Evolutionary conservation across 2,329 filamentous ascomycete species (phyloP).

Genomic region (Stagonosporopsis chrysanthemi): DNA sequence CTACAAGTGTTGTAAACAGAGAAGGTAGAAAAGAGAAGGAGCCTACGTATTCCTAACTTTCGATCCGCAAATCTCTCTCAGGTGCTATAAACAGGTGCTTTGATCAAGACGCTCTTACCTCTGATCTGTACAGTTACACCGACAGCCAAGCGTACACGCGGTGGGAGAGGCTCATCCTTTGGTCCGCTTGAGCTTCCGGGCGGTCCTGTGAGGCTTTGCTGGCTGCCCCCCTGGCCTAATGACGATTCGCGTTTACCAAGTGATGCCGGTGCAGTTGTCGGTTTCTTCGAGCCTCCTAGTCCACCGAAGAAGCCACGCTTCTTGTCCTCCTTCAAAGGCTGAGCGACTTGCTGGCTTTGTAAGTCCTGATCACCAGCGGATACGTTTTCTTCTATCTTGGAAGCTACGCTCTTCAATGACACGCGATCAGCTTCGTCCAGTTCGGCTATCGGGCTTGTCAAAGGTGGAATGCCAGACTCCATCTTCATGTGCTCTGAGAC

Average conservation of each 20-base stretch:
- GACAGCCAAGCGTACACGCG: conserved; percentile 57
- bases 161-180: conserved; percentile 52
- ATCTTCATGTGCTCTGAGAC: conserved; percentile 82
- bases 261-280: conserved; percentile 35
- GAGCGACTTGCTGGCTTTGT: conserved; percentile 43
- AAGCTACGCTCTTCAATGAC: conserved; percentile 44
- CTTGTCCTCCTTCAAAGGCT: conserved; percentile 43
- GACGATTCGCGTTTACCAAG: conserved; percentile 52
- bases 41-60: background rate
- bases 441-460: conserved; percentile 53
- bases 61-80: conserved; percentile 24
- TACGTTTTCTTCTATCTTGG: conserved; percentile 39
- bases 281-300: conserved; percentile 50
- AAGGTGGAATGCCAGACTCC: conserved; percentile 65
- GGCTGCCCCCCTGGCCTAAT: conserved; percentile 48
- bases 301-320: conserved; percentile 56
- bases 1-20: conserved; percentile 10
- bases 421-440: conserved; percentile 54
- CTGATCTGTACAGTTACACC: conserved; percentile 58
- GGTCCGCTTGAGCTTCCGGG: conserved; percentile 51
- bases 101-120: conserved; percentile 58
- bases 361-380: conserved; percentile 43
- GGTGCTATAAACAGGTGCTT: conserved; percentile 57
- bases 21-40: background rate
- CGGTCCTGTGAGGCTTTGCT: conserved; percentile 44